Percentiles rank a stretch among this genome's conserved stretches.
phyloP scores from a whole-genome alignment of 1,284 basidiomycete species.

The Singerocomus inundabilis region DNA sequence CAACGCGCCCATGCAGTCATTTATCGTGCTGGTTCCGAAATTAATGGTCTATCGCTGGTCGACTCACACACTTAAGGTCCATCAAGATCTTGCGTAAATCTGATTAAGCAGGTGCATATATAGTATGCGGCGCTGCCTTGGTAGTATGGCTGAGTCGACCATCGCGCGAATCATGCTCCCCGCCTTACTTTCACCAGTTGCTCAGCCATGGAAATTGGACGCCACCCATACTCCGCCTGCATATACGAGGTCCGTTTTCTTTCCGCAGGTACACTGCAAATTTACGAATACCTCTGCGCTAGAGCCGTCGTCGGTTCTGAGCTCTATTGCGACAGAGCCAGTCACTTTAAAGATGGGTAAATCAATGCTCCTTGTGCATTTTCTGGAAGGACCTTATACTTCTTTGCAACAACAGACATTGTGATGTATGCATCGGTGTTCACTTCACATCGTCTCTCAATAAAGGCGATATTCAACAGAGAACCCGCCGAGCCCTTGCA shows the following conservation, averaged over 20 bases:
- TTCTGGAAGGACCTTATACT: background rate
- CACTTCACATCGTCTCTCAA: background rate
- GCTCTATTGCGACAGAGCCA: background rate
- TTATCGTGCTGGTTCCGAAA: no score
- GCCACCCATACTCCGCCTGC: background rate
- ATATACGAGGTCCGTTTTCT: background rate
- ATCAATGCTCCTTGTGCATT: background rate
- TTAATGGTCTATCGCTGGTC: no score
- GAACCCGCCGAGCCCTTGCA: background rate
- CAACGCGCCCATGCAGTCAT: no score
- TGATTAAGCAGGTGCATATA: no score
- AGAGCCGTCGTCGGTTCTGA: constrained; percentile 1
- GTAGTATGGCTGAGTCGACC: no score
- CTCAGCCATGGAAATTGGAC: background rate
- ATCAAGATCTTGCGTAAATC: no score
- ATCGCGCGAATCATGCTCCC: background rate
- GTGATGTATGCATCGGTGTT: constrained; percentile 1
- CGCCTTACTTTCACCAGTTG: background rate
- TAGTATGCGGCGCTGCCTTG: no score
- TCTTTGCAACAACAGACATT: background rate
- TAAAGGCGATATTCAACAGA: background rate
- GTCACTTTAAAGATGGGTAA: background rate
- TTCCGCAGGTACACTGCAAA: background rate
- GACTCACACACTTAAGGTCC: no score
- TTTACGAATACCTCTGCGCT: background rate